Evolutionary conservation across 1,139 yeast genomes (phyloP).

Genomic region (Blastobotrys indianensis): DNA sequence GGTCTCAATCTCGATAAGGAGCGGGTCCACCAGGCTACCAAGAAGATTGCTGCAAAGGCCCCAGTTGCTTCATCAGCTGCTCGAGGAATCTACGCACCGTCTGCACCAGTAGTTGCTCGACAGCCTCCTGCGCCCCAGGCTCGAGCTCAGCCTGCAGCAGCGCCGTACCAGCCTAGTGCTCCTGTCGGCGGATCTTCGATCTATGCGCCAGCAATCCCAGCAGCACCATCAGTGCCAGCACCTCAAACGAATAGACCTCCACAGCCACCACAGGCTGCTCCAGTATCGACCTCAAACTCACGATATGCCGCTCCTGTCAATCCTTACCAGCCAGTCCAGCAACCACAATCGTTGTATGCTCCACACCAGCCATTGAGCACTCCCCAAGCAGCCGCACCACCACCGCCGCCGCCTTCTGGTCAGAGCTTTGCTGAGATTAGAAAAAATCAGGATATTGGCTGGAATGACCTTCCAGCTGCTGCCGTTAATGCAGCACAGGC

Average conservation of each 20-base stretch:
- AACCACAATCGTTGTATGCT: slow-evolving; percentile 20
- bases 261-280: not conserved
- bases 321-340: slow-evolving; percentile 8
- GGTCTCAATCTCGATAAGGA: slow-evolving; percentile 65
- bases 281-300: slow-evolving; percentile 8
- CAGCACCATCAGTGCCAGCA: slow-evolving; percentile 11
- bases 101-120: slow-evolving; percentile 4
- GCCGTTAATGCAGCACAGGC: slow-evolving; percentile 36
- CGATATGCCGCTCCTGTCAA: slow-evolving; percentile 5
- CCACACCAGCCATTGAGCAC: slow-evolving; percentile 24
- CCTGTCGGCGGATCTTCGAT: slow-evolving; percentile 4
- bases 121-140: not conserved
- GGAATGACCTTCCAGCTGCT: slow-evolving; percentile 88
- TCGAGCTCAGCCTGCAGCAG: not conserved
- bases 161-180: not conserved
- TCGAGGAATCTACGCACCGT: slow-evolving; percentile 1
- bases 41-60: slow-evolving; percentile 17
- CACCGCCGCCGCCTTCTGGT: slow-evolving; percentile 23
- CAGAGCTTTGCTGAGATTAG: slow-evolving; percentile 32
- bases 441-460: slow-evolving; percentile 66
- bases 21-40: slow-evolving; percentile 60
- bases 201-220: slow-evolving; percentile 6
- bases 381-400: slow-evolving; percentile 25
- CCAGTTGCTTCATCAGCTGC: slow-evolving; percentile 3
- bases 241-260: slow-evolving; percentile 5